Conservation (phyloP, 2,329 filamentous ascomycete species). For the Pochonia chlamydosporia region DNA sequence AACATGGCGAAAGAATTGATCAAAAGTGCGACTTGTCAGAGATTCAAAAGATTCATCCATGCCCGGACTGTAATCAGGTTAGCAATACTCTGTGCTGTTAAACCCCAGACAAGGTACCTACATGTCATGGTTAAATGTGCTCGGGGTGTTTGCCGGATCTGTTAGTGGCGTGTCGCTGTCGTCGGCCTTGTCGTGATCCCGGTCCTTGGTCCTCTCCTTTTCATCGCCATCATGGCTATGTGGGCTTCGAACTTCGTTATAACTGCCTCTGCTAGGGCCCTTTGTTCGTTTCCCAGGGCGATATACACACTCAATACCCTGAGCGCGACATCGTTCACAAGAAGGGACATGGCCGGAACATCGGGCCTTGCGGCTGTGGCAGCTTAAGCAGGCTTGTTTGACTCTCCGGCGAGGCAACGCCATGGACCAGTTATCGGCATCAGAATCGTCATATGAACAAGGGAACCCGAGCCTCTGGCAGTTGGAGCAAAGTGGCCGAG, state of each 20-base stretch:
- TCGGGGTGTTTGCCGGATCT: slow-evolving; percentile 27
- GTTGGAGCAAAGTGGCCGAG: slow-evolving; percentile 48
- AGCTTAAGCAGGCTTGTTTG: slow-evolving; percentile 51
- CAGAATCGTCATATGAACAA: slow-evolving; percentile 49
- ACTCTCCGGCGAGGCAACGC: slow-evolving; percentile 48
- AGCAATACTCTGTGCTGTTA: neutral
- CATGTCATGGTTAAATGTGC: slow-evolving; percentile 27
- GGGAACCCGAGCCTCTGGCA: slow-evolving; percentile 53
- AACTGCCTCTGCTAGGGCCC: slow-evolving; percentile 16
- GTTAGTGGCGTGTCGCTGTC: slow-evolving; percentile 29
- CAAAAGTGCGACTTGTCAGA: slow-evolving; percentile 46
- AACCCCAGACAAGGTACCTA: slow-evolving; percentile 17
- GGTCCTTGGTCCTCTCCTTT: slow-evolving; percentile 7
- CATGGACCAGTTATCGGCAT: slow-evolving; percentile 34
- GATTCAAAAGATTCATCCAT: slow-evolving; percentile 41
- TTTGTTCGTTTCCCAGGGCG: slow-evolving; percentile 39
- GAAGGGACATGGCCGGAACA: slow-evolving; percentile 52
- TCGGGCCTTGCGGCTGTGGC: slow-evolving; percentile 52
- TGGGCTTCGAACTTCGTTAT: slow-evolving; percentile 22
- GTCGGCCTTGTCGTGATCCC: slow-evolving; percentile 20
- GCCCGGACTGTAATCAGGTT: slow-evolving; percentile 18
- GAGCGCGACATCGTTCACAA: slow-evolving; percentile 44
- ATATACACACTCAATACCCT: slow-evolving; percentile 52
- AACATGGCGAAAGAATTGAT: slow-evolving; percentile 52
- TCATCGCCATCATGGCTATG: slow-evolving; percentile 28